These are phyloP conservation scores for Neofusicoccum ribis DNA, from an alignment of 2,329 filamentous ascomycete species.

Conservation along the genomic window DNA sequence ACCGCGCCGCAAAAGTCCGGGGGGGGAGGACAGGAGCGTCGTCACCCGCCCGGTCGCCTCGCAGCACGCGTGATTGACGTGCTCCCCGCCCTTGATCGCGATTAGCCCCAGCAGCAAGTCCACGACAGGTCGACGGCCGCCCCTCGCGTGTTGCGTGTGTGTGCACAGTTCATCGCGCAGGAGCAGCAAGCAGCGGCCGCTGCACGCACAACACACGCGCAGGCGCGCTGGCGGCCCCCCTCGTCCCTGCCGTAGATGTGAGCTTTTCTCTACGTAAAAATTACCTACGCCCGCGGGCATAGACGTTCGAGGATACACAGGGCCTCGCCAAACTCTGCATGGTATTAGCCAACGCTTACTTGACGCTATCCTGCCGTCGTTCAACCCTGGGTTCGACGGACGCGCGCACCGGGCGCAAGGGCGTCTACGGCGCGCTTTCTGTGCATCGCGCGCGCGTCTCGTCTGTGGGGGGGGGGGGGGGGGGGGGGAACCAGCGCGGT, in stretches of 20 bases:
- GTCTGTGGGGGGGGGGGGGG: too few species aligned
- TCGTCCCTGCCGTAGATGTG: too few species aligned
- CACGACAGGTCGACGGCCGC: not conserved
- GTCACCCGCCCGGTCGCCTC: not conserved
- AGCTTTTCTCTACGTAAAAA: slow-evolving; percentile 14
- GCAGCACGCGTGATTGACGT: not conserved
- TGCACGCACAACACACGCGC: not conserved
- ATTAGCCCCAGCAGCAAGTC: not conserved
- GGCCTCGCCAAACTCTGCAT: slow-evolving; percentile 1
- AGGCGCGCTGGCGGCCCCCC: too few species aligned
- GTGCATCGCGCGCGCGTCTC: too few species aligned
- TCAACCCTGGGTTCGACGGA: not conserved
- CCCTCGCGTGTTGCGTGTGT: not conserved
- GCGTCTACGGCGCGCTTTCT: not conserved
- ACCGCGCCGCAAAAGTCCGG: too few species aligned
- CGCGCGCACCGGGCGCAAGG: not conserved
- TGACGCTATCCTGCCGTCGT: not conserved
- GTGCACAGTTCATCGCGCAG: not conserved
- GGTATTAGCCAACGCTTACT: slow-evolving; percentile 5
- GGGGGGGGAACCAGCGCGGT: too few species aligned
- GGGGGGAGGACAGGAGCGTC: not conserved
- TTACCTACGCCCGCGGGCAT: slow-evolving; percentile 18
- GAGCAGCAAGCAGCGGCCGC: not conserved
- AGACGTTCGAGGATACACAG: slow-evolving; percentile 16
- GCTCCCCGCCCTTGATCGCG: not conserved